Evolutionary conservation across 2,329 filamentous ascomycete genomes (phyloP).

Genomic region (Monilinia laxa): DNA sequence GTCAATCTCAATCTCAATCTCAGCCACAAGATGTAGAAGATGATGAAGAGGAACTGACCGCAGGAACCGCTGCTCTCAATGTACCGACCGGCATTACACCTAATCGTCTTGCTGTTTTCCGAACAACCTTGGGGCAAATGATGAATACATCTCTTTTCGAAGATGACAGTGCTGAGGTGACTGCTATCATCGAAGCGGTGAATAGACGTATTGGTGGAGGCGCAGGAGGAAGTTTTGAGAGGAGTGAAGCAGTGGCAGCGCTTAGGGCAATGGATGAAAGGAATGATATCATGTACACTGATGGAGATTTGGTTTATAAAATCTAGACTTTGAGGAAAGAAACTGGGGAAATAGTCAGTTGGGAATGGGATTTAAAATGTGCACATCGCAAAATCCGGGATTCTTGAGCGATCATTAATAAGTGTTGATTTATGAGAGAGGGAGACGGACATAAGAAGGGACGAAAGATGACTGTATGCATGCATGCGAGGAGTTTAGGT

Average conservation of each 20-base stretch:
- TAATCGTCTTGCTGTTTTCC: conserved; percentile 71
- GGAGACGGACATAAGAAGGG: neutral
- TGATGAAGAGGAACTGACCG: conserved; percentile 23
- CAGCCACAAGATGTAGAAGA: conserved; percentile 28
- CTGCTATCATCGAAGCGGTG: conserved; percentile 73
- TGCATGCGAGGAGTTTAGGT: conserved; percentile 15
- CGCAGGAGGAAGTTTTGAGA: conserved; percentile 61
- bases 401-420: neutral
- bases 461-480: conserved; percentile 2
- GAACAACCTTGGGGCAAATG: conserved; percentile 76
- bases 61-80: conserved; percentile 34
- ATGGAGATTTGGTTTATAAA: conserved; percentile 68
- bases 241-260: conserved; percentile 72
- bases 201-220: conserved; percentile 64
- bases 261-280: conserved; percentile 75
- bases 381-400: neutral
- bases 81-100: conserved; percentile 43
- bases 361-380: neutral
- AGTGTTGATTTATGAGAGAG: neutral
- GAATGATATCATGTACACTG: conserved; percentile 85
- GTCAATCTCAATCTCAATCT: conserved; percentile 26
- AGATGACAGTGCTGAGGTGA: conserved; percentile 77
- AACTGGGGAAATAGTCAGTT: neutral
- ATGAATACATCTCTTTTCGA: conserved; percentile 81
- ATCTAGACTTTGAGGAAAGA: conserved; percentile 49